Evolutionary conservation across 805 yeast genomes (phyloP), one percentile per base, ranked within the genome.

Genomic region (Wickerhamomyces rabaulensis): DNA sequence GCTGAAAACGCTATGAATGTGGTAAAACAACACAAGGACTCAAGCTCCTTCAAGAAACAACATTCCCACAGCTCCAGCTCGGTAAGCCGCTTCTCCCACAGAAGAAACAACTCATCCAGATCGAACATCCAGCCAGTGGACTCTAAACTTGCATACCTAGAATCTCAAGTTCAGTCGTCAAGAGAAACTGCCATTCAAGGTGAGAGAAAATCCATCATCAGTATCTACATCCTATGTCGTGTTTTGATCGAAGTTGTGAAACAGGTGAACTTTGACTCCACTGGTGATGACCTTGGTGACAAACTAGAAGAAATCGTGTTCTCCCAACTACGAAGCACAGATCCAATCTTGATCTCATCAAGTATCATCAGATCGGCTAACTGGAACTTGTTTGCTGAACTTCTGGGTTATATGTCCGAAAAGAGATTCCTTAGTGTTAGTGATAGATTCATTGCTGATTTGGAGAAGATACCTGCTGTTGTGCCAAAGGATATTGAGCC

Each of bases 281-380:
- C 83, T 45, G 95, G 91, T 7, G 88, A 81, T 42, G 95, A 87
- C 49, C 70, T 92, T 35, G 84, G 87, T 17, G 87, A 81, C 42
- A 87, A 87, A 56, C 70, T 94, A 9, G 98, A 94, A 63, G 98
- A 94, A 55, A 91, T 91, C 43, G 95, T 92, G 25, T 94, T 89
- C 69, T 82, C 88, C 15, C 97, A 94, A 64, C 68, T 94, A 46
- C 80, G 87, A 53, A 81, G 91, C 3, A 88, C 96, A 1, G 97
- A 94, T 58, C 96, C 97, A 0, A 69, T 71, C 33, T 62, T 79
- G 17, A 73, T 84, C 5, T 76, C 87, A 7, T 75, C 83, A 2
- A 82, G 88, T 40, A 69, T 82, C 21, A 87, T 92, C 3, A 77
- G 96, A 47, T 82, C 94, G 8, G 89, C 97, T 0, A 94, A 94